Conservation (phyloP, 1,284 basidiomycete species). For the Irpex sp. region DNA sequence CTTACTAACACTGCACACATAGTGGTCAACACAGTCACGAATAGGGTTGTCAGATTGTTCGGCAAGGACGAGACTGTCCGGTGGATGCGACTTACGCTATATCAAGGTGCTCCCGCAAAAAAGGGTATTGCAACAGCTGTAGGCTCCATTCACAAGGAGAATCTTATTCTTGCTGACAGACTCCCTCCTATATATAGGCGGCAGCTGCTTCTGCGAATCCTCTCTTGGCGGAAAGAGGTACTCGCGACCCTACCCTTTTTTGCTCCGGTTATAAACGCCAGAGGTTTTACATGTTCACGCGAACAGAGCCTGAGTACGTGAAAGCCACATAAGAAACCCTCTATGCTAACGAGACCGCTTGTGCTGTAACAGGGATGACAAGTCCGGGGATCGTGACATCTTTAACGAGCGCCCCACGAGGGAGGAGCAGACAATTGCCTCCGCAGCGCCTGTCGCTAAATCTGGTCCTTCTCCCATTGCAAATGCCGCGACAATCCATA, state of each 20-base stretch:
- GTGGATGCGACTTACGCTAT: slow-evolving; percentile 86
- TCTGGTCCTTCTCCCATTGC: slow-evolving; percentile 65
- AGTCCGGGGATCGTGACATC: slow-evolving; percentile 89
- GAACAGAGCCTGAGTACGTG: slow-evolving; percentile 84
- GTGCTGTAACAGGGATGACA: slow-evolving; percentile 61
- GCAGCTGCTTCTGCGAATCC: slow-evolving; percentile 97
- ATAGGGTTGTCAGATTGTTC: slow-evolving; percentile 85
- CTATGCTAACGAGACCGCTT: no score
- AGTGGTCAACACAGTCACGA: slow-evolving; percentile 54
- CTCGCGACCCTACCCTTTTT: slow-evolving; percentile 89
- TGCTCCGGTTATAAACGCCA: slow-evolving; percentile 91
- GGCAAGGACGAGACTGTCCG: slow-evolving; percentile 95
- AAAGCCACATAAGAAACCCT: not conserved
- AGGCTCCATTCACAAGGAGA: no score
- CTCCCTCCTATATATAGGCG: slow-evolving; percentile 43
- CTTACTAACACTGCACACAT: no score
- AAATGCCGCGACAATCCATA: slow-evolving; percentile 87
- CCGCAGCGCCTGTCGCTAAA: slow-evolving; percentile 52
- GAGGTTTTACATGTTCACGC: slow-evolving; percentile 97
- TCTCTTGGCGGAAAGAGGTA: slow-evolving; percentile 79
- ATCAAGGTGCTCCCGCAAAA: slow-evolving; percentile 84
- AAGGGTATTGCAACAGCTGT: slow-evolving; percentile 42
- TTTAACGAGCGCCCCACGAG: slow-evolving; percentile 98
- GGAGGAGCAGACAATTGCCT: slow-evolving; percentile 91
- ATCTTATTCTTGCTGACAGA: no score